These are phyloP conservation scores for Arxiozyma telluris DNA, from an alignment of 1,139 yeast species.

Conservation along the genomic window DNA sequence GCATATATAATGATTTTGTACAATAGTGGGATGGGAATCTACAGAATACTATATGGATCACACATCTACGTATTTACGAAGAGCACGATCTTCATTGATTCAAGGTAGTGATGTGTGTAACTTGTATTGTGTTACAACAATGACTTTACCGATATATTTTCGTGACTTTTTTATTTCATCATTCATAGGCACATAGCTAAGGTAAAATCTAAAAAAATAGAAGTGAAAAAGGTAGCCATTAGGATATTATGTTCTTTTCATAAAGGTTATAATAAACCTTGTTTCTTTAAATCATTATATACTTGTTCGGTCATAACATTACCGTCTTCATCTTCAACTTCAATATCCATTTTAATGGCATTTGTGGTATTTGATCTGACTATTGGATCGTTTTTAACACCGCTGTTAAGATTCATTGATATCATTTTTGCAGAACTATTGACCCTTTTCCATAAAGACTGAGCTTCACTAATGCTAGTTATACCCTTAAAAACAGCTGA, in stretches of 20 bases:
- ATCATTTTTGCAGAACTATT: not conserved
- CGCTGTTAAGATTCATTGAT: not conserved
- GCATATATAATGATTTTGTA: no score
- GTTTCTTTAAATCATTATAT: conserved; percentile 74
- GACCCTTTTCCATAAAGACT: conserved; percentile 39
- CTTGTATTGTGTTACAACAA: not conserved
- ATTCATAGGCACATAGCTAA: no score
- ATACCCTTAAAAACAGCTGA: conserved; percentile 54
- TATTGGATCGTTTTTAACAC: not conserved
- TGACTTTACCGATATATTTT: not conserved
- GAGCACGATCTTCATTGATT: not conserved
- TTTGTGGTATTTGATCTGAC: conserved; percentile 9
- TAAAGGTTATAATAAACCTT: conserved; percentile 50
- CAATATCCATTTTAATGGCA: conserved; percentile 46
- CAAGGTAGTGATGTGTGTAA: not conserved
- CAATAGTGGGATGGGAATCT: not conserved
- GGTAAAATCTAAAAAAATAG: not conserved
- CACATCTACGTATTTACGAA: not conserved
- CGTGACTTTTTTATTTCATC: no score
- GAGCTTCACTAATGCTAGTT: conserved; percentile 59
- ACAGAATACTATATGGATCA: not conserved
- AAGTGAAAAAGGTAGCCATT: no score
- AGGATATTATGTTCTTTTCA: no score
- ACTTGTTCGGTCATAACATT: conserved; percentile 83
- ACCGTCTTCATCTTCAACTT: conserved; percentile 87